These are phyloP conservation scores for Pichia sp. DNA, from an alignment of 1,139 yeast genomes.

Conservation along the genomic window DNA sequence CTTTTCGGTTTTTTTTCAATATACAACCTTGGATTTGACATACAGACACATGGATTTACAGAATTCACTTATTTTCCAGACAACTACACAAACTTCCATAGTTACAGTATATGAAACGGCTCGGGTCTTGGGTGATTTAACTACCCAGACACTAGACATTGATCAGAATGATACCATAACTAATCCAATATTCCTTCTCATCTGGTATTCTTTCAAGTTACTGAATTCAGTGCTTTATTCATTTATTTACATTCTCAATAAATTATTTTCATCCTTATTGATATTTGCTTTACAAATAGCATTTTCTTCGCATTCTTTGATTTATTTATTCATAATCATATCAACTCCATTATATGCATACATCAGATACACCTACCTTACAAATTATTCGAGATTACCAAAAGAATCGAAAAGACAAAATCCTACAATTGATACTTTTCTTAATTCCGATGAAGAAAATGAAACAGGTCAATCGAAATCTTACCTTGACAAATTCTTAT, in stretches of 20 bases:
- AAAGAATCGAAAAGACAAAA: constrained; percentile 41
- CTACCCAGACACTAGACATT: background rate
- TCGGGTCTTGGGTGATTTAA: background rate
- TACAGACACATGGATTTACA: background rate
- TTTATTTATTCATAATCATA: constrained; percentile 19
- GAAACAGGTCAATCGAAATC: constrained; percentile 40
- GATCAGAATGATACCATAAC: background rate
- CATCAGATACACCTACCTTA: constrained; percentile 44
- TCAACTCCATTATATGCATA: constrained; percentile 31
- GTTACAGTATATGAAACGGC: background rate
- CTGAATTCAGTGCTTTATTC: constrained; percentile 11
- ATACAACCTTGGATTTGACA: background rate
- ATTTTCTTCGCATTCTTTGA: constrained; percentile 25
- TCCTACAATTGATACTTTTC: constrained; percentile 38
- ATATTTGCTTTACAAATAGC: constrained; percentile 26
- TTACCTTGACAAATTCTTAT: constrained; percentile 80
- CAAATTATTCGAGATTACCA: constrained; percentile 46
- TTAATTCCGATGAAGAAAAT: constrained; percentile 29
- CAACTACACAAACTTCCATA: background rate
- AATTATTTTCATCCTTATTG: constrained; percentile 17
- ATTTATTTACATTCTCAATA: constrained; percentile 18
- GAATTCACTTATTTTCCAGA: background rate
- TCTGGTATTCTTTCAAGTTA: constrained; percentile 20
- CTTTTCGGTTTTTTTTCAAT: background rate
- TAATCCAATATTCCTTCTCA: constrained; percentile 9